These are phyloP conservation scores for Symbiodinium natans DNA, from an alignment of 73 alveolate genomes.

Conservation along the genomic window DNA sequence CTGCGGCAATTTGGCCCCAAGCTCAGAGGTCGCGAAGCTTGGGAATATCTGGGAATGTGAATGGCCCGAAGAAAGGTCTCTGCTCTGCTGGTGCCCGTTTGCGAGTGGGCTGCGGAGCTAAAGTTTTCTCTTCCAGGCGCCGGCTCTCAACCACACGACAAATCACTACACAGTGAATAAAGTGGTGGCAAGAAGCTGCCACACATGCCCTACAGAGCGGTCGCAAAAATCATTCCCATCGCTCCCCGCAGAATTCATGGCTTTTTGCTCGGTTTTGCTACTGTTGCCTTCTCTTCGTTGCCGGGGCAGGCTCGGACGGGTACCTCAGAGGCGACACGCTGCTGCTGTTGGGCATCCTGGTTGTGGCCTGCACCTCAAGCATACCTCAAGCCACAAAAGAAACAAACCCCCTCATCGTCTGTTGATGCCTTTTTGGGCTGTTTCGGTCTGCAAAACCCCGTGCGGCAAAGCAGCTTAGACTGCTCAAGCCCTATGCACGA, in stretches of 20 bases:
- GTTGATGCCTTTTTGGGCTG: no score
- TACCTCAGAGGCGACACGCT: slow-evolving; percentile 58
- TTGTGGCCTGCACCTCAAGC: background rate
- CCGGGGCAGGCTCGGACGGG: slow-evolving; percentile 18
- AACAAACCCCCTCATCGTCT: no score
- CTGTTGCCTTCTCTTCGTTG: no score
- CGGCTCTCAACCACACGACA: background rate
- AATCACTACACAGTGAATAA: background rate
- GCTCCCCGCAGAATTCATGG: background rate
- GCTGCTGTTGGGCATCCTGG: slow-evolving; percentile 47
- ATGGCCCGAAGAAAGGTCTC: background rate
- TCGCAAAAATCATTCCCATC: no score
- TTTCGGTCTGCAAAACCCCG: no score
- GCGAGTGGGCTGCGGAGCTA: slow-evolving; percentile 74
- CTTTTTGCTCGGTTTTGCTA: no score
- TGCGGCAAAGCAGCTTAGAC: no score
- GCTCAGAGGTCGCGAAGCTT: background rate
- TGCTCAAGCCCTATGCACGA: no score
- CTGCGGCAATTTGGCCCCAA: slow-evolving; percentile 45
- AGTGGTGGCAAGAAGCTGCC: background rate
- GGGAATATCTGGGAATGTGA: no score
- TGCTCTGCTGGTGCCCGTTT: slow-evolving; percentile 72
- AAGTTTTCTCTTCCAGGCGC: slow-evolving; percentile 45
- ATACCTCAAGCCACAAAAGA: background rate
- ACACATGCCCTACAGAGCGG: no score